A percentile compares a stretch with the other conserved stretches of the same genome.
These are phyloP conservation scores for Chaetomium strumarium DNA, from an alignment of 2,329 filamentous ascomycete genomes.

Conservation along the genomic window DNA sequence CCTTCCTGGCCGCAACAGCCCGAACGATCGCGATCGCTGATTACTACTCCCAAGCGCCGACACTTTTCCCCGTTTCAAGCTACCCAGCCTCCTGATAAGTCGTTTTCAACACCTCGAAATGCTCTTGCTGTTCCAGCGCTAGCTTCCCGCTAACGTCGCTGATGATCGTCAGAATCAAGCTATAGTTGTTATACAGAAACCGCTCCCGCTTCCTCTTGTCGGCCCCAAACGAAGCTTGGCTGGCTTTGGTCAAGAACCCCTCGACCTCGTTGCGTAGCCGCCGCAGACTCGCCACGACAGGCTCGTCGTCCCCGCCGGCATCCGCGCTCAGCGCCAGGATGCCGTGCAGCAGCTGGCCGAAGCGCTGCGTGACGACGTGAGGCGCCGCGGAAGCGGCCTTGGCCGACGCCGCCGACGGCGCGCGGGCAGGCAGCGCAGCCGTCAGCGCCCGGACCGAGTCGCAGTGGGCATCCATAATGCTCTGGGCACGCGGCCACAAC, in stretches of 20 bases:
- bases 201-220: conserved; percentile 77
- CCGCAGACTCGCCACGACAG: conserved; percentile 72
- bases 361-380: conserved; percentile 89
- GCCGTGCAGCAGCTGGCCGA: conserved; percentile 84
- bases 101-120: conserved; percentile 64
- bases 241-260: conserved; percentile 70
- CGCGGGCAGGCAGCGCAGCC: conserved; percentile 45
- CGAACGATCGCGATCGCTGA: not conserved
- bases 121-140: conserved; percentile 65
- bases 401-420: conserved; percentile 40
- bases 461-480: conserved; percentile 88
- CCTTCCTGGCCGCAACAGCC: not conserved
- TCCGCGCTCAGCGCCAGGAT: conserved; percentile 80
- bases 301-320: conserved; percentile 89
- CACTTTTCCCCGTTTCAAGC: not conserved
- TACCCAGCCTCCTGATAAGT: conserved; percentile 47
- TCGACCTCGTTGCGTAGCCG: conserved; percentile 78
- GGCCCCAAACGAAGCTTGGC: conserved; percentile 58
- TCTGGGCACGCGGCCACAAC: conserved; percentile 91
- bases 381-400: conserved; percentile 69
- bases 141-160: conserved; percentile 69
- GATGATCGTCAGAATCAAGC: conserved; percentile 87
- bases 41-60: not conserved
- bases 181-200: conserved; percentile 95
- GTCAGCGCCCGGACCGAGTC: conserved; percentile 69